Evolutionary conservation across 1,284 basidiomycete species (phyloP), one percentile per base, ranked within the genome.

Genomic region (Ceratobasidium sp.): DNA sequence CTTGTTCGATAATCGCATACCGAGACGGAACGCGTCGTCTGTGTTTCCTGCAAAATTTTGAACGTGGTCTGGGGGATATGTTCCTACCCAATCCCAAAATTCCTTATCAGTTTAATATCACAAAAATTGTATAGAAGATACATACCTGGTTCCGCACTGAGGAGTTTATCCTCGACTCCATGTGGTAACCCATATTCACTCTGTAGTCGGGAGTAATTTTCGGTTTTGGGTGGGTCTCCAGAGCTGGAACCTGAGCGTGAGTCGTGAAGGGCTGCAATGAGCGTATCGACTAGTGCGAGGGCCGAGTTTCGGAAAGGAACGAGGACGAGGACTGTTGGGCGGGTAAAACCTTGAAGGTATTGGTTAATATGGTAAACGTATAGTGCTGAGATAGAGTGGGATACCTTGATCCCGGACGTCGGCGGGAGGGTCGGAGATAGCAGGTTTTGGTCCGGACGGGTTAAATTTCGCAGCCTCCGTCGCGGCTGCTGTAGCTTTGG

Each of bases 11-110:
- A 99, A 85, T 86, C 99, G 98, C 82, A 99, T 86, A 0, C 97
- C 97, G 40, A 99, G 87, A 81, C 95, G 88, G 86, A 99, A 99
- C 82, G 92, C 96, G 85, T 99, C 98, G 84, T 99, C 98, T 64
- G 97, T 91, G 84, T 99, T 99, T n/a, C 98, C 98, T 80, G 91
- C 91, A 88, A 99, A 99, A 79, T 92, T 98, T 82, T 95, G 95
- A 18, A 97, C 90, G 84, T 99, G 98, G 83, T 99, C 98, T 10
- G 85, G 84, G 0, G 98, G 94, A 83, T 97, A 97, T 42, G 91
- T 91, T n/a, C 92, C 91, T 2, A 82, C 10, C 13, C 18, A 15
- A 18, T 49, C 39, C 15, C 40, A 46, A 72, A 15, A 23, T 5
- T 85, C 83, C 39, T 33, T 5, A 39, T n/a, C n/a, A n/a, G n/a